Conservation (phyloP, 1,284 basidiomycete genomes). For the Sanghuangporus sanghuang region DNA sequence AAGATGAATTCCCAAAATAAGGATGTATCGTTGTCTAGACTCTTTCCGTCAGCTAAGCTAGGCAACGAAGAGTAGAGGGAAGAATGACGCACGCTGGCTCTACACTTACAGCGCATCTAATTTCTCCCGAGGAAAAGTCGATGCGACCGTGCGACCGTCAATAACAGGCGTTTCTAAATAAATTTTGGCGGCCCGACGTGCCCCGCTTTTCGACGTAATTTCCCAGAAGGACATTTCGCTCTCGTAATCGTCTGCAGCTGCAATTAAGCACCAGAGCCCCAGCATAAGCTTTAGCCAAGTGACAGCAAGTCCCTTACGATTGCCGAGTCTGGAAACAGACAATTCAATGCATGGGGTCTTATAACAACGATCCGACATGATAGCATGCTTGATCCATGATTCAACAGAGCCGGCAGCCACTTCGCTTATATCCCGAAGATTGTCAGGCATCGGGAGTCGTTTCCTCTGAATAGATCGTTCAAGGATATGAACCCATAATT, state of each 20-base stretch:
- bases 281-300: conserved; percentile 8
- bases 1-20: neutral
- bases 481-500: neutral
- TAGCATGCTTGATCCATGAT: conserved; percentile 3
- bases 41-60: neutral
- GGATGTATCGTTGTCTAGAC: neutral
- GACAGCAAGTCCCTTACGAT: neutral
- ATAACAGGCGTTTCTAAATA: conserved; percentile 3
- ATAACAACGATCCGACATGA: neutral
- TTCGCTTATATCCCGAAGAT: neutral
- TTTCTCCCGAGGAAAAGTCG: neutral
- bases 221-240: conserved; percentile 4
- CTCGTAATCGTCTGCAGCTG: neutral
- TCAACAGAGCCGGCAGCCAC: neutral
- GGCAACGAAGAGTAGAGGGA: neutral
- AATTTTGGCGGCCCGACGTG: neutral
- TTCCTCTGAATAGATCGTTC: neutral
- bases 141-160: conserved; percentile 7
- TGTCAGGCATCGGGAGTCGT: neutral
- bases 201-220: neutral
- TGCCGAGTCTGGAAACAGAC: neutral
- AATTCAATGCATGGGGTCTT: neutral
- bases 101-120: neutral
- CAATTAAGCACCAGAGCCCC: conserved; percentile 7
- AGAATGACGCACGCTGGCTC: neutral